phyloP scores from a whole-genome alignment of 345 rosid genomes.

The Rhodomyrtus tomentosa region DNA sequence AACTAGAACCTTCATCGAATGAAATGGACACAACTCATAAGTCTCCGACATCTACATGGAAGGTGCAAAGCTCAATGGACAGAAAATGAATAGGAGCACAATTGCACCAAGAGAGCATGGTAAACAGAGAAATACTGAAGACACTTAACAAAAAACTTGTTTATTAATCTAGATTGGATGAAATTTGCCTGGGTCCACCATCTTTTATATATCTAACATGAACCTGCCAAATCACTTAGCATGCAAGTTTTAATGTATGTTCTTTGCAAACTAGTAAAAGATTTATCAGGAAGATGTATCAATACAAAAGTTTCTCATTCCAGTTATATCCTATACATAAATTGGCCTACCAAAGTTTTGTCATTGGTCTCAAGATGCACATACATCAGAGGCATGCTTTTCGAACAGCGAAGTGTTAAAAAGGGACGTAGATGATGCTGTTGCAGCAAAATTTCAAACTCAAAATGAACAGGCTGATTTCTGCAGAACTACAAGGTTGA shows the following conservation, averaged over 20 bases:
- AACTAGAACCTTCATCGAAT: background rate
- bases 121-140: background rate
- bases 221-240: background rate
- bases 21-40: background rate
- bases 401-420: background rate
- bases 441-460: background rate
- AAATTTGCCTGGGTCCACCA: background rate
- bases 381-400: background rate
- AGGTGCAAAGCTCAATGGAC: background rate
- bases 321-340: background rate
- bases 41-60: background rate
- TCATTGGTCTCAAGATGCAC: background rate
- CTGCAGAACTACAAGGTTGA: background rate
- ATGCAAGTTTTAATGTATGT: background rate
- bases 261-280: background rate
- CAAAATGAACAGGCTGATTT: background rate
- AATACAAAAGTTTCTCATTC: background rate
- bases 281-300: background rate
- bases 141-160: background rate
- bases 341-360: background rate
- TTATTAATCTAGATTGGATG: background rate
- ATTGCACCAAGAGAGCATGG: background rate
- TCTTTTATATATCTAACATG: background rate
- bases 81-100: background rate
- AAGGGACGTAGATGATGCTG: background rate